Percentiles rank a stretch among this genome's conserved stretches.
These are phyloP conservation scores for Candida sp. DNA, from an alignment of 1,139 yeast genomes.

Conservation along the genomic window DNA sequence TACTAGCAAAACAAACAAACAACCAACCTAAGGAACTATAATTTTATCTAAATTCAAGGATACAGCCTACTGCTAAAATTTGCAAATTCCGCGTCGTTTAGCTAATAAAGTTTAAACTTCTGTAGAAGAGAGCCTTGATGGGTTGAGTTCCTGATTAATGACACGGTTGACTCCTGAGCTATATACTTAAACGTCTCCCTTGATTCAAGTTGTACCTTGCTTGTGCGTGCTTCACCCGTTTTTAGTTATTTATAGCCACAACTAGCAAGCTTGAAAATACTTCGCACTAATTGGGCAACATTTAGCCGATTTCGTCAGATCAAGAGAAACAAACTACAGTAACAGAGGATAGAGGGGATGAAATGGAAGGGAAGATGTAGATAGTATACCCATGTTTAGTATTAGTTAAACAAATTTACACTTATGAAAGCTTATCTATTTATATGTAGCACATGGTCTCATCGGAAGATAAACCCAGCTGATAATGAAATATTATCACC, in stretches of 20 bases:
- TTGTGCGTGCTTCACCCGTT: not conserved
- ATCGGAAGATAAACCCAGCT: not conserved
- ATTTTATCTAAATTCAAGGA: not conserved
- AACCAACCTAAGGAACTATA: not conserved
- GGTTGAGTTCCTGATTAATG: not conserved
- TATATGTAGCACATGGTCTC: not conserved
- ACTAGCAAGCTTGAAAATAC: not conserved
- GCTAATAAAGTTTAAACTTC: not conserved
- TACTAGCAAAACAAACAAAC: not conserved
- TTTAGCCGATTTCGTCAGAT: not conserved
- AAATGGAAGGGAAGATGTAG: no score
- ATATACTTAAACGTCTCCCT: not conserved
- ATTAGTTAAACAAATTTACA: no score
- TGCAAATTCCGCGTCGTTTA: not conserved
- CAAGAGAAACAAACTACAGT: no score
- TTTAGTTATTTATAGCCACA: not conserved
- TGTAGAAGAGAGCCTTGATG: not conserved
- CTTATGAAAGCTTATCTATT: no score
- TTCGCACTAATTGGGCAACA: not conserved
- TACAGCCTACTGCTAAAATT: not conserved
- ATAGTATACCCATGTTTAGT: no score
- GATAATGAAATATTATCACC: not conserved
- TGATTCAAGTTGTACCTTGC: not conserved
- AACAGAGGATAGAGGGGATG: no score
- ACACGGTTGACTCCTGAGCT: not conserved